Base-by-base conservation (phyloP, 2,329 filamentous ascomycete species). In the Sphaerulina populicola region DNA sequence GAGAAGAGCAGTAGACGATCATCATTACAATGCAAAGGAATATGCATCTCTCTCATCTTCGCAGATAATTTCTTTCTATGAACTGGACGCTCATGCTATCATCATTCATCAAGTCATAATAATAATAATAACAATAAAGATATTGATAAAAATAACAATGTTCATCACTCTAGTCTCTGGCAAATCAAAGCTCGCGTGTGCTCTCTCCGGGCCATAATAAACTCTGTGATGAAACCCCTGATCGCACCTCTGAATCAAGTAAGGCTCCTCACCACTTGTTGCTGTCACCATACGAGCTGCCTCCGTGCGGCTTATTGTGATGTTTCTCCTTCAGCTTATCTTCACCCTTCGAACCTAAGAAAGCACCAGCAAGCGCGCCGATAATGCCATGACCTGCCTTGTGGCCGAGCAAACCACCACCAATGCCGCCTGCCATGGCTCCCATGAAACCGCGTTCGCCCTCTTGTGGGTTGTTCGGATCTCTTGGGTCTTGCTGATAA, bases 351-450 rank as follows among this genome's bases (percentile, higher is more conserved):
- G 70, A 74, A 1, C 79, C 79, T 2, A 76, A 49, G 41, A 82
- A 71, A 0, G 78, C 79, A 49, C 79, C 79, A 3, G 77, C 76
- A 27, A 82, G 63, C 0, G 78, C 75, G 9, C 62, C 62, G 8
- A 83, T 64, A 29, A 82, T 66, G 3, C 77, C 77, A 57, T 79
- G 77, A n/a, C 76, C 74, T 57, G 77, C 71, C 63, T 79, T 78
- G 60, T 74, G 70, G 14, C 79, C 79, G 5, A 77, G 68, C 55
- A 76, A 74, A 56, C 74, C 75, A 1, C 79, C 80, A 3, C 78
- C 76, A 3, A 77, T 71, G 39, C 76, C 78, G 39, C 80, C 80
- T 11, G 74, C 75, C 3, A 81, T 64, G 2, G 78, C 74, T 42
- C 79, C 77, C 60, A 77, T 73, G 4, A 82, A 67, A 35, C 78